Evolutionary conservation across 805 yeast species (phyloP), one percentile per base, ranked within the genome.

Genomic region (Dipodascus albidus): DNA sequence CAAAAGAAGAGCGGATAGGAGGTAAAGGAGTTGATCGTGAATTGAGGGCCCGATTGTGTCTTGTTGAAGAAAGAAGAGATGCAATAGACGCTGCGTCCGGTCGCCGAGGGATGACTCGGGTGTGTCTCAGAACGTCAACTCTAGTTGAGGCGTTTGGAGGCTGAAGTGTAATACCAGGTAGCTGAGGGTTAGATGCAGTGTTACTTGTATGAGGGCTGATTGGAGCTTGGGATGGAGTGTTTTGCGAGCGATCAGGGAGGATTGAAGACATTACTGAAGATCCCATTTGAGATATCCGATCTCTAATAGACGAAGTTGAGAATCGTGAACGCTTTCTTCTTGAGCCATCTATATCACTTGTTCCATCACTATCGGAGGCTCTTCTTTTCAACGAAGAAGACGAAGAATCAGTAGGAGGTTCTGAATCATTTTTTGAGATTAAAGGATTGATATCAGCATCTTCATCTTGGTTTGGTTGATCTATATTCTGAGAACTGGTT

Each of bases 251-350:
- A n/a, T 47, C 31, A 11, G 49, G 49, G 19, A n/a, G 19, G 19
- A 41, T 17, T 6, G 49, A 47, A 9, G 49, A 20, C 24, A 47
- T 47, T 4, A 47, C 49, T 8, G 49, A 47, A n/a, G 49, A 22
- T 23, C 49, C 27, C 27, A 20, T 47, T 47, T 20, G 49, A 3
- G 49, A 47, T 47, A 47, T n/a, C 22, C 47, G 47, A 8, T 41
- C 22, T 20, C 47, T 41, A 9, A 41, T n/a, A 14, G 47, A 41
- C 8, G 47, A 47, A 27, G 27, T 22, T 4, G 49, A 47, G 31
- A 47, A 47, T 38, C 20, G 9, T 11, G 20, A 17, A 14, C 20
- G 44, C n/a, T 38, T 38, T 38, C 44, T 14, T 38, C 44, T 38
- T 38, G 44, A 38, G 44, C 20, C 44, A 38, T 38, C 44, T 4